Conservation (phyloP, 2,329 filamentous ascomycete genomes). For the Aureobasidium sp. region DNA sequence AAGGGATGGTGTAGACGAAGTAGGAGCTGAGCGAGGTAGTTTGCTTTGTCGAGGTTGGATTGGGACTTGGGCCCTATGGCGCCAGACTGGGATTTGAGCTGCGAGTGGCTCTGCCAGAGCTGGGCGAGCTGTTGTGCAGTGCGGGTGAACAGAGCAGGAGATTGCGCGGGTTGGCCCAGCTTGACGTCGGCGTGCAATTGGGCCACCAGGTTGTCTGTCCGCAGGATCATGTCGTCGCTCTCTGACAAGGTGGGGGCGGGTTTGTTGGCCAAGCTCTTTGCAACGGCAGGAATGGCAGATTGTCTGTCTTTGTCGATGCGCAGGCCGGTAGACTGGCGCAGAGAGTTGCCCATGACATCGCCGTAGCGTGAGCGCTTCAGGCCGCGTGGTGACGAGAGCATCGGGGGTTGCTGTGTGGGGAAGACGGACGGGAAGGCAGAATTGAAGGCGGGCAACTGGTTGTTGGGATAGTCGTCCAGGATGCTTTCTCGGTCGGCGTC, state of each 20-base stretch:
- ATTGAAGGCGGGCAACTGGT: conserved; percentile 1
- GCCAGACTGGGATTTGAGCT: conserved; percentile 25
- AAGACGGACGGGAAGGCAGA: conserved; percentile 2
- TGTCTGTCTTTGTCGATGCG: conserved; percentile 16
- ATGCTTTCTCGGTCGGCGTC: conserved; percentile 25
- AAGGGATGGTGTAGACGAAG: conserved; percentile 71
- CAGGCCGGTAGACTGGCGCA: conserved; percentile 14
- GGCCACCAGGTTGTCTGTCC: conserved; percentile 63
- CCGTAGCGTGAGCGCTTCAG: conserved; percentile 36
- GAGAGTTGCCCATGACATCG: conserved; percentile 19
- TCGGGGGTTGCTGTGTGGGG: background rate
- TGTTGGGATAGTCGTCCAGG: conserved; percentile 2
- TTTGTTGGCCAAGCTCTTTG: conserved; percentile 59
- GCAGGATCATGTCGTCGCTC: conserved; percentile 62
- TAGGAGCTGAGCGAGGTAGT: conserved; percentile 69
- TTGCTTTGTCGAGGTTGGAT: conserved; percentile 64
- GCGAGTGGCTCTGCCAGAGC: conserved; percentile 24
- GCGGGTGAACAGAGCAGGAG: conserved; percentile 28
- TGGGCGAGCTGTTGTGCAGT: conserved; percentile 24
- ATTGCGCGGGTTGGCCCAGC: conserved; percentile 26
- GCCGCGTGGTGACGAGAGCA: conserved; percentile 26
- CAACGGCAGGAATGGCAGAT: conserved; percentile 55
- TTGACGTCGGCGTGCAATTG: conserved; percentile 30
- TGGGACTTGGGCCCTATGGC: conserved; percentile 39
- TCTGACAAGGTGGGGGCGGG: conserved; percentile 58